Conservation (phyloP, 208 protist genomes). For the Acanthamoeba royreba region DNA sequence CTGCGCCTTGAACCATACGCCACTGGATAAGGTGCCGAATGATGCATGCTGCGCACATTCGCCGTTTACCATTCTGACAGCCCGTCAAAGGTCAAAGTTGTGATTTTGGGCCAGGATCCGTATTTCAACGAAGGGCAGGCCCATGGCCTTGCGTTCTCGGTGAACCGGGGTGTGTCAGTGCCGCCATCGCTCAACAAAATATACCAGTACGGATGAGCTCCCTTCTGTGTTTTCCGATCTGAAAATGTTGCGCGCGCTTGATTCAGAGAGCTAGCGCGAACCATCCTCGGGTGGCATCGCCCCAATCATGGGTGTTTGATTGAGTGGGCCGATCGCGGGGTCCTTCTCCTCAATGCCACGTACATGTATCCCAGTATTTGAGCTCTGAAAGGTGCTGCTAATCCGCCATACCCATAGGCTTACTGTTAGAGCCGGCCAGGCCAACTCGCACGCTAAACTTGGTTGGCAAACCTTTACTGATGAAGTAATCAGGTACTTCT, state of each 20-base stretch:
- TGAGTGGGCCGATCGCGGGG: slow-evolving; percentile 62
- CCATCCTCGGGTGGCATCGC: not conserved
- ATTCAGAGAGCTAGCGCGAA: not conserved
- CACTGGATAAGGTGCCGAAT: slow-evolving; percentile 36
- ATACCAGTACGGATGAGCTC: not conserved
- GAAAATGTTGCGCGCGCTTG: not conserved
- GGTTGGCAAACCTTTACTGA: slow-evolving; percentile 78
- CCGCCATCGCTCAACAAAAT: slow-evolving; percentile 62
- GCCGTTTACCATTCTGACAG: not conserved
- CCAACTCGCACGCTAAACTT: slow-evolving; percentile 65
- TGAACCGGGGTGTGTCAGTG: slow-evolving; percentile 33
- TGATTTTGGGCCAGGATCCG: slow-evolving; percentile 79
- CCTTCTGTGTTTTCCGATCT: not conserved
- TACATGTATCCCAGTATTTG: not conserved
- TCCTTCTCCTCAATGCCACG: not conserved
- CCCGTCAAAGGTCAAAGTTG: slow-evolving; percentile 58
- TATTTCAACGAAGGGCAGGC: slow-evolving; percentile 68
- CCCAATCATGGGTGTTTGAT: slow-evolving; percentile 56
- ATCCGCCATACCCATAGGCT: slow-evolving; percentile 67
- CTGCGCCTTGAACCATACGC: slow-evolving; percentile 46
- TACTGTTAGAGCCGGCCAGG: slow-evolving; percentile 53
- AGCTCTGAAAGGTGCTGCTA: slow-evolving; percentile 9
- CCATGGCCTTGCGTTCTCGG: slow-evolving; percentile 74
- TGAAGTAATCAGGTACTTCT: slow-evolving; percentile 51
- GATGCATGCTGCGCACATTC: no score